phyloP scores from a whole-genome alignment of 2,329 filamentous ascomycete genomes.

The Hypocreales sp. region DNA sequence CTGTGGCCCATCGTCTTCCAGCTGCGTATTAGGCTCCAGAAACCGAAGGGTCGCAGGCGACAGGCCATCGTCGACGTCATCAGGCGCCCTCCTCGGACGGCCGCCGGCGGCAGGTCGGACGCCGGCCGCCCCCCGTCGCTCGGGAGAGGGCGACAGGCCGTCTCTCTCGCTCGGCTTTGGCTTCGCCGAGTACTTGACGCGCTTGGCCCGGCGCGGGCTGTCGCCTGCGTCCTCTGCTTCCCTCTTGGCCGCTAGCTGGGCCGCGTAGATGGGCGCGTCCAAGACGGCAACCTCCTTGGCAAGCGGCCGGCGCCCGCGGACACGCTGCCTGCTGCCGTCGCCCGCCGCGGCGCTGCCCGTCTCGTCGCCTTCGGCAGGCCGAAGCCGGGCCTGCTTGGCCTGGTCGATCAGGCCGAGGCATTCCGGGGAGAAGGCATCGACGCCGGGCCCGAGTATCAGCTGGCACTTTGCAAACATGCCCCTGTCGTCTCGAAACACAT shows the following conservation, averaged over 20 bases:
- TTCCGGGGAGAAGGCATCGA: conserved; percentile 25
- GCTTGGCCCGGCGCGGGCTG: conserved; percentile 5
- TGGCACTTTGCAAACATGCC: conserved; percentile 28
- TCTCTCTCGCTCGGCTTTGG: neutral
- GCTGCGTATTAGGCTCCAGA: conserved; percentile 24
- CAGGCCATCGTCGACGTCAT: neutral
- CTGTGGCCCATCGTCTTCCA: conserved; percentile 14
- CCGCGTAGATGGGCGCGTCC: conserved; percentile 33
- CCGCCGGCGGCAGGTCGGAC: no score
- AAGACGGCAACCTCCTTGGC: conserved; percentile 30
- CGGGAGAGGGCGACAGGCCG: neutral
- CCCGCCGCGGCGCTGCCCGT: neutral
- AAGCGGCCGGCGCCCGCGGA: conserved; percentile 19
- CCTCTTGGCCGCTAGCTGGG: conserved; percentile 19
- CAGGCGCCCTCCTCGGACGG: neutral
- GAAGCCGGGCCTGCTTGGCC: conserved; percentile 30
- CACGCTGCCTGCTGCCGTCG: conserved; percentile 6
- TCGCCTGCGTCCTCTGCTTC: conserved; percentile 9
- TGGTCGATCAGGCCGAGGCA: conserved; percentile 27
- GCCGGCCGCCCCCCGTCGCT: no score
- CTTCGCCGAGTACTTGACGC: conserved; percentile 1
- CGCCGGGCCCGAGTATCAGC: conserved; percentile 24
- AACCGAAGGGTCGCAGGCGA: conserved; percentile 14
- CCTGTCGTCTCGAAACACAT: conserved; percentile 24
- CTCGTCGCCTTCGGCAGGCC: conserved; percentile 5